These are phyloP conservation scores for Diplotaxis tenuifolia DNA, from an alignment of 345 rosid species.

Conservation along the genomic window DNA sequence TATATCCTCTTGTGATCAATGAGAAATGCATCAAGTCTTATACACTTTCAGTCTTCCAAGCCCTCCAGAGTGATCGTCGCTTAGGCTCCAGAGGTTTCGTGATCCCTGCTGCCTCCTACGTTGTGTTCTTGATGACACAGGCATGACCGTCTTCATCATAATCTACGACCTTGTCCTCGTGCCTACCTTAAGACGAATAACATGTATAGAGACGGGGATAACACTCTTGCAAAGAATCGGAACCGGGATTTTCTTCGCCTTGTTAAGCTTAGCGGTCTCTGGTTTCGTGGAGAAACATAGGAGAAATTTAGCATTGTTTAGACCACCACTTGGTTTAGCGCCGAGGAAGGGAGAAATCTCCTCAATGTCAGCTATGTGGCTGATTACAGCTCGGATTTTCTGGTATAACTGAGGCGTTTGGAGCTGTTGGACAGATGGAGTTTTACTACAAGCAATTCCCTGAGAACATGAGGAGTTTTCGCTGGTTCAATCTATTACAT, in stretches of 20 bases:
- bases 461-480: slow-evolving; percentile 54
- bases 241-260: slow-evolving; percentile 43
- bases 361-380: slow-evolving; percentile 54
- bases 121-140: slow-evolving; percentile 53
- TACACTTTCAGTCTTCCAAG: slow-evolving; percentile 48
- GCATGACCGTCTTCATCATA: slow-evolving; percentile 50
- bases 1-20: too few relatives aligned
- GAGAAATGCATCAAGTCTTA: too few relatives aligned
- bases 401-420: slow-evolving; percentile 52
- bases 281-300: slow-evolving; percentile 49
- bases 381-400: slow-evolving; percentile 45
- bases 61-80: slow-evolving; percentile 54
- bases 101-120: slow-evolving; percentile 58
- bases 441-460: slow-evolving; percentile 60
- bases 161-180: slow-evolving; percentile 51
- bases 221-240: slow-evolving; percentile 48
- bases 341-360: slow-evolving; percentile 49
- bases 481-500: slow-evolving; percentile 37
- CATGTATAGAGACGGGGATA: slow-evolving; percentile 49
- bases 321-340: slow-evolving; percentile 48
- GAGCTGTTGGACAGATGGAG: slow-evolving; percentile 43
- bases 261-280: slow-evolving; percentile 37
- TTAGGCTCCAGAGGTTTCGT: slow-evolving; percentile 43
- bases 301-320: slow-evolving; percentile 41
- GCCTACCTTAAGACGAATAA: slow-evolving; percentile 40